Evolutionary conservation across 202 grass and related monocot species (phyloP).

Genomic region (Saccharum hybrid): DNA sequence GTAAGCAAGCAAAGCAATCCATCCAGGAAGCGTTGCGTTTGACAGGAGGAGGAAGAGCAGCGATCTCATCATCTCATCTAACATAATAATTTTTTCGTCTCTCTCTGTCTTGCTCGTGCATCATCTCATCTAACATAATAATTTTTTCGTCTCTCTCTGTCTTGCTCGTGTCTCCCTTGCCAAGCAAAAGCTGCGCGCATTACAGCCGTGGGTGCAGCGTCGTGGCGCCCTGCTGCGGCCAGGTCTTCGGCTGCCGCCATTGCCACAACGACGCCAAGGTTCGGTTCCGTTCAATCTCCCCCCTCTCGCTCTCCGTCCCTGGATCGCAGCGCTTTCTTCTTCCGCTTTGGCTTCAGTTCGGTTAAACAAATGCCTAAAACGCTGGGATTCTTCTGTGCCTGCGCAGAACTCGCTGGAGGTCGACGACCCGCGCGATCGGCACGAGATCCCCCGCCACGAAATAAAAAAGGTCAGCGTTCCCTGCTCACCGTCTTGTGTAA

Average conservation of each 20-base stretch:
- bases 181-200: constrained; percentile 59
- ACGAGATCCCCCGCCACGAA: constrained; percentile 82
- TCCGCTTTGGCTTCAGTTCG: background rate
- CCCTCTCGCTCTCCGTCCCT: too few relatives aligned
- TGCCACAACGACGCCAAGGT: constrained; percentile 93
- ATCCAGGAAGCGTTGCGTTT: too few relatives aligned
- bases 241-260: constrained; percentile 85
- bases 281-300: background rate
- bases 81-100: too few relatives aligned
- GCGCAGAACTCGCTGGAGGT: constrained; percentile 72
- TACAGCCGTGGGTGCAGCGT: constrained; percentile 78
- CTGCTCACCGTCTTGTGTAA: background rate
- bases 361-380: background rate
- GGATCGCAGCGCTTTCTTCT: background rate
- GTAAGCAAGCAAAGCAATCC: constrained; percentile 42
- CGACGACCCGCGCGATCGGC: constrained; percentile 52
- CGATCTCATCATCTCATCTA: too few relatives aligned
- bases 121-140: too few relatives aligned
- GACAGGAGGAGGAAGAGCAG: too few relatives aligned
- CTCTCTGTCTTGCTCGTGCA: too few relatives aligned
- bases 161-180: background rate
- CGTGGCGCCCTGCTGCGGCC: constrained; percentile 77
- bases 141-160: too few relatives aligned
- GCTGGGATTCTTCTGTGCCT: background rate
- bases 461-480: constrained; percentile 57